A percentile compares a stretch with the other conserved stretches of the same genome.
Conservation (phyloP, 305 asterid species). For the Fraxinus greggii region DNA sequence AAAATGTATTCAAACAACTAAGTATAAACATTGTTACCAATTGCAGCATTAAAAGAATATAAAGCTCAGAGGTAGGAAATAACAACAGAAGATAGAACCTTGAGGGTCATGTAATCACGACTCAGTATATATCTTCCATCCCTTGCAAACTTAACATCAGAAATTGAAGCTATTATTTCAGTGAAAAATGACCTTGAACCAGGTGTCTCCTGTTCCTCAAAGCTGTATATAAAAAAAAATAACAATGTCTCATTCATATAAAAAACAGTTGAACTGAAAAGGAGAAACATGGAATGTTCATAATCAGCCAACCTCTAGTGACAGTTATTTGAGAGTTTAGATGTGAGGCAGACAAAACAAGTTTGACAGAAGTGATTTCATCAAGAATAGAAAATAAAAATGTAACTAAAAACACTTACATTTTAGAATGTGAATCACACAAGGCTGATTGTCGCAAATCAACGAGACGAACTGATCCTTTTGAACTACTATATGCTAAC, state of each 20-base stretch:
- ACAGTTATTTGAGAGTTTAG: background rate
- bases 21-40: constrained; percentile 9
- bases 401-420: constrained; percentile 49
- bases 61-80: constrained; percentile 14
- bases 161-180: constrained; percentile 96
- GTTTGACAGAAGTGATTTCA: background rate
- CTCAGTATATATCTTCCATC: constrained; percentile 90
- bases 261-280: constrained; percentile 21
- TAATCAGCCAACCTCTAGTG: constrained; percentile 6
- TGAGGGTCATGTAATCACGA: constrained; percentile 99
- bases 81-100: constrained; percentile 46
- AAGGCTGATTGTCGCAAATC: constrained; percentile 97
- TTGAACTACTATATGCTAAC: constrained; percentile 95
- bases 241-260: constrained; percentile 25
- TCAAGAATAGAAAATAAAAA: constrained; percentile 13
- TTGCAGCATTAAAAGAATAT: constrained; percentile 6
- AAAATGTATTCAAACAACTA: constrained; percentile 1
- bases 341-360: constrained; percentile 17
- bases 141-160: constrained; percentile 94
- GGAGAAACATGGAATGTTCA: background rate
- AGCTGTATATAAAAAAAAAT: constrained; percentile 51
- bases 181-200: constrained; percentile 98
- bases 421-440: constrained; percentile 87
- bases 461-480: constrained; percentile 95
- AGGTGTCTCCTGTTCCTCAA: constrained; percentile 93